These are phyloP conservation scores for Globisporangium okanoganense DNA, from an alignment of 352 stramenopile genomes.

Conservation along the genomic window DNA sequence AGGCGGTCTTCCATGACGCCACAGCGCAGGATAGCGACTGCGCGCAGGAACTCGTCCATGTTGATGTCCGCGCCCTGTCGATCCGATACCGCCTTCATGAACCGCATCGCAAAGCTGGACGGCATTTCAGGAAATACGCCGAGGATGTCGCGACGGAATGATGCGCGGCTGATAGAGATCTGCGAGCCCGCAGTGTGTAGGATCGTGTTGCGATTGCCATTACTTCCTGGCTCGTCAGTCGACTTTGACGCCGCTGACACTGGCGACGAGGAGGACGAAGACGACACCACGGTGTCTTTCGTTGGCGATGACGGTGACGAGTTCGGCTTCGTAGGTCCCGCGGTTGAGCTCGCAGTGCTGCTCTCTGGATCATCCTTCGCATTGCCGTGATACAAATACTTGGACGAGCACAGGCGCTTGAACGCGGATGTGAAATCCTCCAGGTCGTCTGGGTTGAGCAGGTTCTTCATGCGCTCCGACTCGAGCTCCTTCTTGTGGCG, in stretches of 20 bases:
- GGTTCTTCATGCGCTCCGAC: conserved; percentile 85
- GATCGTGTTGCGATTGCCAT: conserved; percentile 40
- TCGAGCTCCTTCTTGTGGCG: conserved; percentile 87
- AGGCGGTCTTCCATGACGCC: conserved; percentile 75
- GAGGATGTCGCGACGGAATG: conserved; percentile 82
- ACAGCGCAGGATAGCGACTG: conserved; percentile 70
- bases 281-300: conserved; percentile 20
- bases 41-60: conserved; percentile 86
- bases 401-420: conserved; percentile 77
- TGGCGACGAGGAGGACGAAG: conserved; percentile 33
- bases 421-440: conserved; percentile 76
- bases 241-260: conserved; percentile 26
- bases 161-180: conserved; percentile 77
- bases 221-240: conserved; percentile 29
- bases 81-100: conserved; percentile 86
- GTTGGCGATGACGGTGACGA: conserved; percentile 20
- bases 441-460: conserved; percentile 54
- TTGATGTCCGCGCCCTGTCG: conserved; percentile 82
- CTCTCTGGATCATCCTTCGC: conserved; percentile 26
- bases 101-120: conserved; percentile 85
- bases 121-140: conserved; percentile 88
- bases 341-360: conserved; percentile 16
- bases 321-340: conserved; percentile 16
- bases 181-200: conserved; percentile 69
- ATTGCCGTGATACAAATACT: conserved; percentile 75